Evolutionary conservation across 2,329 filamentous ascomycete species (phyloP), one percentile per base, ranked within the genome.

Genomic region (Arthrobotrys musiformis): DNA sequence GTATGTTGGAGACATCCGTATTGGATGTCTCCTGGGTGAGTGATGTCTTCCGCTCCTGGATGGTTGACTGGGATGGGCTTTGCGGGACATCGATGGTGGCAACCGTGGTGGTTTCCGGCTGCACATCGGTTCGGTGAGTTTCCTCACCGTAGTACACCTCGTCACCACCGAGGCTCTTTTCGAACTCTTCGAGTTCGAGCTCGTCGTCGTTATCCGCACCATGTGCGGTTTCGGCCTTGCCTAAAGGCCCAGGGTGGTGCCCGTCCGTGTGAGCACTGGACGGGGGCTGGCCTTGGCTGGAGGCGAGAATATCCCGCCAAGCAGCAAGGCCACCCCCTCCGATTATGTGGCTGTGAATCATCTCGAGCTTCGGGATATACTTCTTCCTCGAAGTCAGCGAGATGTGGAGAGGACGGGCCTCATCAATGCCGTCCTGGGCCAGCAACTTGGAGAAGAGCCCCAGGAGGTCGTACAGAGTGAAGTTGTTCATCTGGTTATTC

Each of bases 161-260:
- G 19, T 62, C 60, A 7, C 19, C 60, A 19, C 54, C 52, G 19
- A 35, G 46, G 19, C 70, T 60, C 28, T 77, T 77, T 61, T 77
- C 73, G 30, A 64, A 77, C 17, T 77, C 73, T 5, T 77, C 48
- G 1, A 77, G 60, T n/a, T 77, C 73, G 9, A 77, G 66, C 24
- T 70, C 64, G 15, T 75, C 70, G 30, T 70, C 72, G 7, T 64
- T 19, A 44, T 37, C 2, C 22, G 61, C 66, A 15, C 11, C 48
- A 8, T 50, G 33, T 40, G 68, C 50, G 11, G 11, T 5, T 11
- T 19, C 22, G 13, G 60, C 7, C 15, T 60, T 33, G 30, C 56
- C 60, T 19, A 11, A 42, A 9, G 40, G 37, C 8, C 37, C 44
- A 9, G 15, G n/a, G 13, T 13, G 5, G n/a, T 62, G 54, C 19